phyloP scores from a whole-genome alignment of 352 stramenopile species.

The Pythium phragmitis region DNA sequence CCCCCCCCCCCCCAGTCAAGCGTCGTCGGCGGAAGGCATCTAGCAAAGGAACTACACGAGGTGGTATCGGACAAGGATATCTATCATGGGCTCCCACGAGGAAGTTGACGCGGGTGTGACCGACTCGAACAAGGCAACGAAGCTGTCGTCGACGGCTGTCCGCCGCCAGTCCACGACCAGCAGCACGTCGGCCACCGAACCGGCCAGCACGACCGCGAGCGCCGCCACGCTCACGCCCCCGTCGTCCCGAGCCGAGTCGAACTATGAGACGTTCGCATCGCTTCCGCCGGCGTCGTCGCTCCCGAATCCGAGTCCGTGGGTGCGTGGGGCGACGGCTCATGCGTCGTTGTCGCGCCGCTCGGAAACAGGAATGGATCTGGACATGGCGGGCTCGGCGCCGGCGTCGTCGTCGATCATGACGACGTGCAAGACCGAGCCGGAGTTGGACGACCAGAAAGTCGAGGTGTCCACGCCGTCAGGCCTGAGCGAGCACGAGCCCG shows the following conservation, averaged over 20 bases:
- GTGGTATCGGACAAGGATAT: not conserved
- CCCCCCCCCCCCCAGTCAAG: not conserved
- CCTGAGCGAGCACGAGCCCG: conserved; percentile 8
- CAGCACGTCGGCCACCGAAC: conserved; percentile 23
- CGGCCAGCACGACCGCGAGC: conserved; percentile 24
- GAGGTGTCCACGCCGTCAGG: not conserved
- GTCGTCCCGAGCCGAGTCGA: conserved; percentile 16
- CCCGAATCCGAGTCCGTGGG: conserved; percentile 19
- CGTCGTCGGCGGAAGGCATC: not conserved
- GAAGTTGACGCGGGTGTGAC: conserved; percentile 5
- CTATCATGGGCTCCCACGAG: conserved; percentile 16
- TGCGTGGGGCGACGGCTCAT: conserved; percentile 9
- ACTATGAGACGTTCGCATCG: conserved; percentile 14
- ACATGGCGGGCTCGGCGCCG: conserved; percentile 21
- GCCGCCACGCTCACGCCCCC: conserved; percentile 23
- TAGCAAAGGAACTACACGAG: not conserved
- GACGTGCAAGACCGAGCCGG: not conserved
- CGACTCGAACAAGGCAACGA: conserved; percentile 4
- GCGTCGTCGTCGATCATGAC: conserved; percentile 27
- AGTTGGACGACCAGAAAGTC: not conserved
- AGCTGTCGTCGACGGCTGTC: not conserved
- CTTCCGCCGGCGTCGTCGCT: conserved; percentile 17
- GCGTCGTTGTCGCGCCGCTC: conserved; percentile 6
- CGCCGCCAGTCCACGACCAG: conserved; percentile 27
- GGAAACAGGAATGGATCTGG: conserved; percentile 5